Evolutionary conservation across 208 protist genomes (phyloP).

Genomic region (Trypanosoma congolense): DNA sequence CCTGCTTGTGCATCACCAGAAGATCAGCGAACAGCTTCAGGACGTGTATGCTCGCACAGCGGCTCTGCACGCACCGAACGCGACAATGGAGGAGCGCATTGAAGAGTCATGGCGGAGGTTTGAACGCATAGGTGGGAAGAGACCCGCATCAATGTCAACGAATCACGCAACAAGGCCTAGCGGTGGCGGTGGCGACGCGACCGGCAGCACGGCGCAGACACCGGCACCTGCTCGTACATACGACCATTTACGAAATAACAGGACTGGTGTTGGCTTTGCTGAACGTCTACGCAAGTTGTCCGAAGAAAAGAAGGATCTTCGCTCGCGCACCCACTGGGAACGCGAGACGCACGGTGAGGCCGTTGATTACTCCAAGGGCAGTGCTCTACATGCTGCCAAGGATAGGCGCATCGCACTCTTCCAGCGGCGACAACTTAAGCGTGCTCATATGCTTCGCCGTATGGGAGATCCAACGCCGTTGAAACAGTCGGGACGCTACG

Average conservation of each 20-base stretch:
- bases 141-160: slow-evolving; percentile 31
- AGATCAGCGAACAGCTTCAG: slow-evolving; percentile 75
- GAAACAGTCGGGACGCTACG: slow-evolving; percentile 76
- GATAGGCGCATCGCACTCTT: slow-evolving; percentile 64
- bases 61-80: slow-evolving; percentile 55
- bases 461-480: slow-evolving; percentile 79
- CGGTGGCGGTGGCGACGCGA: neutral
- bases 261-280: slow-evolving; percentile 47
- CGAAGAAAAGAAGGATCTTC: slow-evolving; percentile 58
- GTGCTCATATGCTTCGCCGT: slow-evolving; percentile 66
- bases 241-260: slow-evolving; percentile 47
- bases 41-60: slow-evolving; percentile 78
- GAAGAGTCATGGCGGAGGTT: slow-evolving; percentile 79
- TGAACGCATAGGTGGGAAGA: slow-evolving; percentile 73
- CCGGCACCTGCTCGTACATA: neutral
- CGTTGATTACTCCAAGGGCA: slow-evolving; percentile 66
- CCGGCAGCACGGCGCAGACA: neutral
- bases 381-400: slow-evolving; percentile 69
- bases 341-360: slow-evolving; percentile 71
- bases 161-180: neutral
- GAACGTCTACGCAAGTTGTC: slow-evolving; percentile 57
- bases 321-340: slow-evolving; percentile 48
- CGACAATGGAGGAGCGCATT: slow-evolving; percentile 87
- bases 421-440: slow-evolving; percentile 66
- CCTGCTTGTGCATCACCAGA: slow-evolving; percentile 85